A percentile compares a stretch with the other conserved stretches of the same genome.
phyloP scores from a whole-genome alignment of 306 rosid species.

The Cyclanthera cordifolia region DNA sequence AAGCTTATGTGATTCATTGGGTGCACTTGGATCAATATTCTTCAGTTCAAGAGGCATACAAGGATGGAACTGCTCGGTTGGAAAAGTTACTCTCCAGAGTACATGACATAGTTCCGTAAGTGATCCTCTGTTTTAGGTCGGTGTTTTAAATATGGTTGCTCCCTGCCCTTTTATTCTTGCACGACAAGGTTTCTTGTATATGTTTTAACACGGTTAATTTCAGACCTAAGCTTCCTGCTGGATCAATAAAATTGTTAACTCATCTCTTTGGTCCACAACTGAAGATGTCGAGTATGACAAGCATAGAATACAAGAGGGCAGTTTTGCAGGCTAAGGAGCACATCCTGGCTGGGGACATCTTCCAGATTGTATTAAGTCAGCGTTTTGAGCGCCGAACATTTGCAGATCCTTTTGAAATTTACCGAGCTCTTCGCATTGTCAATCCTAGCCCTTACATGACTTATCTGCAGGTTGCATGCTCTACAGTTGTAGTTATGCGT shows the following conservation, averaged over 20 bases:
- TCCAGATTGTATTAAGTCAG: constrained; percentile 91
- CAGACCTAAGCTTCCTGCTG: constrained; percentile 74
- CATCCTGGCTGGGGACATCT: constrained; percentile 87
- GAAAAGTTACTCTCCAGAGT: constrained; percentile 60
- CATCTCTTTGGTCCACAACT: constrained; percentile 59
- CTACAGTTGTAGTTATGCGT: not conserved
- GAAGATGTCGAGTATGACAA: constrained; percentile 68
- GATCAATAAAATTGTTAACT: constrained; percentile 56
- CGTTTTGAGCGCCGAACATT: constrained; percentile 86
- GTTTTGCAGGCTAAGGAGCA: constrained; percentile 87
- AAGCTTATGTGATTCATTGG: constrained; percentile 83
- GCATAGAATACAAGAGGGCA: constrained; percentile 65
- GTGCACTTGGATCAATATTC: constrained; percentile 67
- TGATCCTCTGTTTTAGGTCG: constrained; percentile 7
- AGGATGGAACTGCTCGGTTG: constrained; percentile 45
- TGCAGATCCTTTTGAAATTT: constrained; percentile 97
- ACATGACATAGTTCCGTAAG: constrained; percentile 77
- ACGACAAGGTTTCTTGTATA: not conserved
- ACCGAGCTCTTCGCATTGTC: constrained; percentile 83
- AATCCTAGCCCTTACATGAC: constrained; percentile 98
- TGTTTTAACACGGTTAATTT: constrained; percentile 15
- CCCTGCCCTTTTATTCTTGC: not conserved
- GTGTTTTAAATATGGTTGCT: constrained; percentile 1
- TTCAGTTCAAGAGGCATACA: constrained; percentile 60
- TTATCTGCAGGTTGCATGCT: constrained; percentile 56